Conservation (phyloP, 2,329 filamentous ascomycete species). For the Fusarium haematococcum region DNA sequence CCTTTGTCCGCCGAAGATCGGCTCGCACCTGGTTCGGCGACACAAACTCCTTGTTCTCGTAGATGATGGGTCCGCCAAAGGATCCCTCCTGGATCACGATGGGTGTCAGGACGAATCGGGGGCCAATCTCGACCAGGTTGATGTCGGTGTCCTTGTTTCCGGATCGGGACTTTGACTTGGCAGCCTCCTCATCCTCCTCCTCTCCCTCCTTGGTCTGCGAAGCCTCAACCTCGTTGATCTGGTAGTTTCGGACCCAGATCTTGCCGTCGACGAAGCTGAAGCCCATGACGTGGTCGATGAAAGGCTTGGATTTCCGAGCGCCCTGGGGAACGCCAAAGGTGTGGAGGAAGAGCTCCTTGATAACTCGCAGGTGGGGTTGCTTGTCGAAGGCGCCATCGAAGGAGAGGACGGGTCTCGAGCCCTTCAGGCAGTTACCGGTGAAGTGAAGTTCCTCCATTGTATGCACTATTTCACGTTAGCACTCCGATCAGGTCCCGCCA, state of each 20-base stretch:
- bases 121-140: constrained; percentile 91
- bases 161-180: constrained; percentile 49
- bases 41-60: constrained; percentile 97
- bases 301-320: constrained; percentile 91
- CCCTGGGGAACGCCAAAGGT: constrained; percentile 93
- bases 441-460: constrained; percentile 98
- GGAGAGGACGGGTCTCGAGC: constrained; percentile 88
- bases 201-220: constrained; percentile 57
- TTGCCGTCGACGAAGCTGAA: constrained; percentile 93
- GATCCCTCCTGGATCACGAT: constrained; percentile 96
- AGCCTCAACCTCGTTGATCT: constrained; percentile 86
- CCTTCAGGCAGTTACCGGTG: constrained; percentile 95
- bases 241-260: constrained; percentile 96
- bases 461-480: constrained; percentile 71
- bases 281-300: constrained; percentile 93
- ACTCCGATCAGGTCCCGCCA: not conserved
- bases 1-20: constrained; percentile 81
- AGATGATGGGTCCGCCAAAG: constrained; percentile 96
- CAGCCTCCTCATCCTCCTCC: constrained; percentile 59
- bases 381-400: constrained; percentile 91
- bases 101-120: constrained; percentile 90
- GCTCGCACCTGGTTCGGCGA: constrained; percentile 93
- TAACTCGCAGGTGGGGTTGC: constrained; percentile 81
- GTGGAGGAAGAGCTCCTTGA: constrained; percentile 91
- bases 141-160: constrained; percentile 75